phyloP scores from a whole-genome alignment of 164 flowering plant genomes.

The Vitis rotundifolia region DNA sequence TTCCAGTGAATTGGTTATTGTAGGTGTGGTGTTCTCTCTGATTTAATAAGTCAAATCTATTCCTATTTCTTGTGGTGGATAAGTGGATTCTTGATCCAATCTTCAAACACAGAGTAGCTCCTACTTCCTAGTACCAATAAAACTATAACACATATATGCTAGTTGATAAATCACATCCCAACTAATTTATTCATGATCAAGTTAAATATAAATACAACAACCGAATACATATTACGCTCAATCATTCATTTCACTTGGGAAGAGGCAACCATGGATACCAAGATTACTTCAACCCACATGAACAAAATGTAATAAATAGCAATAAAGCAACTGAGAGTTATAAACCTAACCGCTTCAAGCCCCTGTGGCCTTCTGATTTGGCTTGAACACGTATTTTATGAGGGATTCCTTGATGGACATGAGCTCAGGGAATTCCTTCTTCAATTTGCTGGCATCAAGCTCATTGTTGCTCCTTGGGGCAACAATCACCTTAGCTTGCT shows the following conservation, averaged over 20 bases:
- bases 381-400: conserved; percentile 53
- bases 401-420: conserved; percentile 62
- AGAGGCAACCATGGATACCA: not conserved
- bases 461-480: conserved; percentile 75
- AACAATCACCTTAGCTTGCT: conserved; percentile 67
- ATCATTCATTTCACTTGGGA: not conserved
- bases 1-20: too few relatives aligned
- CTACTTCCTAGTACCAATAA: not conserved
- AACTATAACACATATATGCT: not conserved
- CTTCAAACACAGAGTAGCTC: not conserved
- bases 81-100: not conserved
- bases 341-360: conserved; percentile 21
- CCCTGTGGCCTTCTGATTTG: conserved; percentile 43
- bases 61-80: too few relatives aligned
- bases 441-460: conserved; percentile 57
- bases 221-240: conserved; percentile 9
- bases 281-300: conserved; percentile 2
- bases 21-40: too few relatives aligned
- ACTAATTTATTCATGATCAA: conserved; percentile 9
- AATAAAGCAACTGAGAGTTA: not conserved
- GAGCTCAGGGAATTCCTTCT: conserved; percentile 53
- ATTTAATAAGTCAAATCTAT: too few relatives aligned
- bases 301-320: conserved; percentile 2
- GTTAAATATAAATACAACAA: conserved; percentile 8
- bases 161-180: conserved; percentile 13